Percentiles rank a stretch among this genome's conserved stretches.
Evolutionary conservation across 306 rosid species (phyloP).

Genomic region (Dalbergia cochinchinensis): DNA sequence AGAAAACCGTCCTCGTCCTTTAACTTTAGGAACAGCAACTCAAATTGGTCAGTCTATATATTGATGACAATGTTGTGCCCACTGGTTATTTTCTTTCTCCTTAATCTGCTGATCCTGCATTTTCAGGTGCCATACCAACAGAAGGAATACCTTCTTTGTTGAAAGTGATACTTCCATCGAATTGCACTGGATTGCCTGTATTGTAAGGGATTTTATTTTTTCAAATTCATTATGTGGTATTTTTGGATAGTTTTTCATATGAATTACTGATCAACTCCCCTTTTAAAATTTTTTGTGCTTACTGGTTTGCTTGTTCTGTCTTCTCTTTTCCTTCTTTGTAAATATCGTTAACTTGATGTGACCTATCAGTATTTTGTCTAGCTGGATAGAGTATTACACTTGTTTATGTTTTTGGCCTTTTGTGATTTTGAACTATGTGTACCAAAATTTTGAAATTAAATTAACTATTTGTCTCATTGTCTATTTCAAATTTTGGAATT

Average conservation of each 20-base stretch:
- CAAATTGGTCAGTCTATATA: conserved; percentile 83
- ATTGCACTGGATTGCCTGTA: conserved; percentile 82
- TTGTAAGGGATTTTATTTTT: conserved; percentile 46
- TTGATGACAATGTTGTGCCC: background rate
- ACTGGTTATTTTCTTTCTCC: background rate
- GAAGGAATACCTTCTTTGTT: conserved; percentile 97
- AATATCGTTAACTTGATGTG: conserved; percentile 5
- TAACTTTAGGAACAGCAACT: conserved; percentile 87
- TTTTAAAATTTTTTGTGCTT: background rate
- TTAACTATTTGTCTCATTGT: conserved; percentile 5
- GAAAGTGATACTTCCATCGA: conserved; percentile 86
- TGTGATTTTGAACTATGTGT: background rate
- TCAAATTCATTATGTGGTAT: background rate
- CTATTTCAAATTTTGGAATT: conserved; percentile 23
- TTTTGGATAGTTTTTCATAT: conserved; percentile 18
- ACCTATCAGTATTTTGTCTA: background rate
- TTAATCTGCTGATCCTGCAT: conserved; percentile 28
- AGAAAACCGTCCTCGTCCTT: conserved; percentile 75
- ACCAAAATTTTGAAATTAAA: conserved; percentile 6
- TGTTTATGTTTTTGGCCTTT: background rate
- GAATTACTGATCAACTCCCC: conserved; percentile 15
- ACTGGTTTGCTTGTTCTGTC: background rate
- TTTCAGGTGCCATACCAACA: conserved; percentile 85
- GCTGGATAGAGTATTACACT: background rate
- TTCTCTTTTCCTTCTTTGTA: background rate